Evolutionary conservation across 1,284 basidiomycete genomes (phyloP), one percentile per base, ranked within the genome.

Genomic region (Ceratobasidium sp.): DNA sequence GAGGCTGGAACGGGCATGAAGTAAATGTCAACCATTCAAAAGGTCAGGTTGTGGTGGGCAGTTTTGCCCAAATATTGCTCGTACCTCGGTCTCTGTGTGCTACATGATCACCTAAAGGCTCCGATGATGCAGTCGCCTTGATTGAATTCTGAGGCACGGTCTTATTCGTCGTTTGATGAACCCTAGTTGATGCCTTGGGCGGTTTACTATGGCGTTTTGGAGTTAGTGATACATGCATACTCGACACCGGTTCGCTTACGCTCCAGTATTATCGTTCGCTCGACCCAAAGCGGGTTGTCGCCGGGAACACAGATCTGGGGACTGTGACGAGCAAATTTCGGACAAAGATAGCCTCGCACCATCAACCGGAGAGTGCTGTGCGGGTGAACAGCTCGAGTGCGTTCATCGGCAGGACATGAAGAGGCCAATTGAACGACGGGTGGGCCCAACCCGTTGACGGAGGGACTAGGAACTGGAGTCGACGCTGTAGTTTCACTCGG

Each of bases 1-100:
- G 69, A 71, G 69, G 43, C 69, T 71, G 57, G 36, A 41, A 41
- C 57, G 57, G 69, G 45, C 45, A 71, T 39, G 43, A 60, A 71
- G 55, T 60, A 50, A 71, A 71, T 50, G 36, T 71, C 57, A 71
- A 71, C 69, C 57, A 71, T 71, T 60, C 41, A 71, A 71, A 71
- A 71, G 69, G 57, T 43, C 34, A 2, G 41, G 41, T 52, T 34
- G 69, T 52, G 69, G 69, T 52, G 41, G 55, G 45, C 43, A 32
- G 59, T 18, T 48, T 61, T 48, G 59, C 45, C 39, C 59, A 55
- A 70, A 58, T 45, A 36, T 58, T 58, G 43, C 32, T 70, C 41
- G n/a, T 60, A 71, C 69, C 69, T 60, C 34, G 69, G 45, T 48
- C 57, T 48, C 45, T 59, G 50, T 60, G 43, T 41, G 16, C 69